Base-by-base conservation (phyloP, 2,329 filamentous ascomycete genomes). In the Alternaria longipes region DNA sequence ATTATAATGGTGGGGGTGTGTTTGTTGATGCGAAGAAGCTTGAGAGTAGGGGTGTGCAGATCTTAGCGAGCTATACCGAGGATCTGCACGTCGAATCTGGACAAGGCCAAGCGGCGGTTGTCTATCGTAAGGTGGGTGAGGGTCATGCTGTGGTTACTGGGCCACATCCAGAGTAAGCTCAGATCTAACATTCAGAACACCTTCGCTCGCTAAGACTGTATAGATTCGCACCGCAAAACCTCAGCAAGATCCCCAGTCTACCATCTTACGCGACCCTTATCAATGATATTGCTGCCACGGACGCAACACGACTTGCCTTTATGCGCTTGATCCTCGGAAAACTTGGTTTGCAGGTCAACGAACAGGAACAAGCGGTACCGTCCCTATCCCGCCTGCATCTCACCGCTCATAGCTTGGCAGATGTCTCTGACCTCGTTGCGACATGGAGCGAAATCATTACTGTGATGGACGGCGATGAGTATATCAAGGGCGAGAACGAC, bases 1-100 rank as follows among this genome's bases (percentile, higher is more conserved):
- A 99, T 75, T 97, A 94, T 78, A 99, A 99, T 70, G 95, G 95
- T 1, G 95, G 95, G 1, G 94, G 95, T 4, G 89, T 97, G 1
- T 99, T 98, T 81, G 92, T 97, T 1, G 90, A 95, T 79, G 90
- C 91, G 1, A 84, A 85, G 3, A 86, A 85, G 45, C 83, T 87
- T 57, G 81, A 83, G 56, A 84, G 86, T 30, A 81, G 84, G 64
- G 91, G 90, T 2, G 87, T 97, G 0, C 88, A 97, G 78, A 85
- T 97, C 7, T 82, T 99, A 24, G 95, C 94, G 1, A 91, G 85
- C 60, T 99, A 95, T 75, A 85, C 85, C 0, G 90, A 93, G 36
- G 83, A 90, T 14, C 78, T 97, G 12, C 87, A 90, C 68, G 91
- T 97, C 3, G 90, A 96, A 55, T 85, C 90, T 0, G 93, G 92